These are phyloP conservation scores for Citeromyces nyonsensis DNA, from an alignment of 805 yeast genomes.

Conservation along the genomic window DNA sequence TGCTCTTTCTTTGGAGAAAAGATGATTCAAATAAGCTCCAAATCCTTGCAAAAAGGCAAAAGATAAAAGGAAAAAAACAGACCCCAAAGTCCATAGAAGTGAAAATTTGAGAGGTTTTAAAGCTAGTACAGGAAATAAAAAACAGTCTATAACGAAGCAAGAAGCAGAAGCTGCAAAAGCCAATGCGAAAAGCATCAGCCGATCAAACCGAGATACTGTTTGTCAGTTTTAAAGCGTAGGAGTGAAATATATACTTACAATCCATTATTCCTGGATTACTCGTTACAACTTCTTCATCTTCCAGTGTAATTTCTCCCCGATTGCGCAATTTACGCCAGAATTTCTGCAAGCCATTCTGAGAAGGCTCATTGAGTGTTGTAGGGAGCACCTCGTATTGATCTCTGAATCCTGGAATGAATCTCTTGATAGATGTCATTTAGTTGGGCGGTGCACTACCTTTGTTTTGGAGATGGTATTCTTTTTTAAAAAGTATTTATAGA, in stretches of 20 bases:
- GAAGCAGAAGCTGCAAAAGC: slow-evolving; percentile 56
- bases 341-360: no score
- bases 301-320: slow-evolving; percentile 3
- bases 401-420: no score
- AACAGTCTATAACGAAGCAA: slow-evolving; percentile 63
- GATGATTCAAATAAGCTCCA: slow-evolving; percentile 48
- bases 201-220: slow-evolving; percentile 55
- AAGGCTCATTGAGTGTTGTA: no score
- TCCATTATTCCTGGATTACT: slow-evolving; percentile 26
- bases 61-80: slow-evolving; percentile 62
- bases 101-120: slow-evolving; percentile 80
- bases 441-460: no score
- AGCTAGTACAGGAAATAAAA: slow-evolving; percentile 71
- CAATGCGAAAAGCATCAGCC: slow-evolving; percentile 58
- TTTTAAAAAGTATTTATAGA: no score
- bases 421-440: no score
- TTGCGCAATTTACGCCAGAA: no score
- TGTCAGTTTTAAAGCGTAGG: slow-evolving; percentile 14
- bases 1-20: slow-evolving; percentile 54
- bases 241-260: slow-evolving; percentile 27
- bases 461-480: no score
- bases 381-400: no score
- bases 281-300: slow-evolving; percentile 14
- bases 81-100: slow-evolving; percentile 73
- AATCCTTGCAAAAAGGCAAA: slow-evolving; percentile 87